These are phyloP conservation scores for Phlegmacium glaucopus DNA, from an alignment of 768 basidiomycete species.

Conservation along the genomic window DNA sequence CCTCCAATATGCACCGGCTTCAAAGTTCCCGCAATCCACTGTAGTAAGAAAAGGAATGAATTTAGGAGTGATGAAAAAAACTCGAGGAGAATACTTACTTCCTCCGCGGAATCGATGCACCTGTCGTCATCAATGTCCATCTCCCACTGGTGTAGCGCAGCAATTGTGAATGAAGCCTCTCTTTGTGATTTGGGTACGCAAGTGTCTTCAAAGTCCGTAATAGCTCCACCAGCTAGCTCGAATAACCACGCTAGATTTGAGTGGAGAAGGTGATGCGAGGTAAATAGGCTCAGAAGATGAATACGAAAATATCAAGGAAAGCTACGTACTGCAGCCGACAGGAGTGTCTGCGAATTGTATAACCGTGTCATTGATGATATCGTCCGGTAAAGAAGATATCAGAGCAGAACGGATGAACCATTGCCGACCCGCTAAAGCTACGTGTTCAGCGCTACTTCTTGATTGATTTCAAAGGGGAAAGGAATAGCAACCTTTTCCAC, in stretches of 20 bases:
- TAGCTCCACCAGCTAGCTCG: slow-evolving; percentile 83
- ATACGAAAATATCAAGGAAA: neutral
- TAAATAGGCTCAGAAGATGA: neutral
- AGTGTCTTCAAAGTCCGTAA: slow-evolving; percentile 66
- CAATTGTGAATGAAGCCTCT: slow-evolving; percentile 79
- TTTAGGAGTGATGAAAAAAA: neutral
- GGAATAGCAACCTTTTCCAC: slow-evolving; percentile 63
- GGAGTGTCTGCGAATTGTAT: slow-evolving; percentile 79
- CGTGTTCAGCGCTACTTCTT: slow-evolving; percentile 1
- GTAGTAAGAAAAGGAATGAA: slow-evolving; percentile 10
- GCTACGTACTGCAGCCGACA: slow-evolving; percentile 81
- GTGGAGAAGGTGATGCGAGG: neutral
- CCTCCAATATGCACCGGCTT: slow-evolving; percentile 73
- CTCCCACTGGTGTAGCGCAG: slow-evolving; percentile 92
- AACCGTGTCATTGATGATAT: slow-evolving; percentile 82
- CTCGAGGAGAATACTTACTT: slow-evolving; percentile 39
- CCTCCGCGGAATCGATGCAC: slow-evolving; percentile 82
- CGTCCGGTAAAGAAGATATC: slow-evolving; percentile 81
- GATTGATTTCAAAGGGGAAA: neutral
- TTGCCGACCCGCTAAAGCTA: slow-evolving; percentile 62
- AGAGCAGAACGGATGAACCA: slow-evolving; percentile 91
- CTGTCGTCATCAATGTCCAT: slow-evolving; percentile 75
- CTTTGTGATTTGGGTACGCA: slow-evolving; percentile 79
- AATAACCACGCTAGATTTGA: slow-evolving; percentile 81
- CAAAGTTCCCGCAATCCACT: slow-evolving; percentile 83